These are phyloP conservation scores for Anthoceros angustus DNA, from an alignment of 225 moss, liverwort and hornwort genomes.

Conservation along the genomic window DNA sequence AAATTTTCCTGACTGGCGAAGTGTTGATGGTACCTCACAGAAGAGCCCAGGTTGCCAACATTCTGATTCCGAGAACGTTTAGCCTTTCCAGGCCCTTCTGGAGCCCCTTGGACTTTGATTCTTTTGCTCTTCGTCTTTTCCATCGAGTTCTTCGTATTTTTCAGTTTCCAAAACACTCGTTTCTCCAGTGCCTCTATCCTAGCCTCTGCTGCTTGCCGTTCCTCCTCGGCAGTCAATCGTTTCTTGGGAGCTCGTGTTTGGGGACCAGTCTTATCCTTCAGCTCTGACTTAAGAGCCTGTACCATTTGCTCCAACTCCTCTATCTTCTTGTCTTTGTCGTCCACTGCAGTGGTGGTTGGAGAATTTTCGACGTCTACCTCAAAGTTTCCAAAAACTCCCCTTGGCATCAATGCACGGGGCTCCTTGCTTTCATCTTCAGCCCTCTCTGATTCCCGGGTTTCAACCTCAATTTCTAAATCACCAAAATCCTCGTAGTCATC, in stretches of 20 bases:
- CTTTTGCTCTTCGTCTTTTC: not conserved
- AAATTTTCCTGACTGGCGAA: not conserved
- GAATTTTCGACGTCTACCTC: not conserved
- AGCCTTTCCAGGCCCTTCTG: not conserved
- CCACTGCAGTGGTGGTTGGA: not conserved
- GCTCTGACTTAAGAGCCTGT: not conserved
- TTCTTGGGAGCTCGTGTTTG: not conserved
- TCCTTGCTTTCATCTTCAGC: not conserved
- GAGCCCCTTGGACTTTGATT: not conserved
- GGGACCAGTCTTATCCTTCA: not conserved
- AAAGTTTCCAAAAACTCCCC: not conserved
- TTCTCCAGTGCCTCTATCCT: not conserved
- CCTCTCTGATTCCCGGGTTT: not conserved
- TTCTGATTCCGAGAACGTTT: not conserved
- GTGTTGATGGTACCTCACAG: not conserved
- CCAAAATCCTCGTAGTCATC: not conserved
- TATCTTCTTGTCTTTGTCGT: not conserved
- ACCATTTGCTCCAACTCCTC: not conserved
- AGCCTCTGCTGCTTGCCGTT: not conserved
- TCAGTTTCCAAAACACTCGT: constrained; percentile 1
- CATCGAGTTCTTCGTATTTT: not conserved
- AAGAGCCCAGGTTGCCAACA: not conserved
- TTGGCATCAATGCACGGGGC: not conserved
- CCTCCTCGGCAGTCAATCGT: not conserved
- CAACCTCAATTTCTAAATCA: not conserved